phyloP scores from a whole-genome alignment of 805 yeast species.

The Teunomyces funiuensis region DNA sequence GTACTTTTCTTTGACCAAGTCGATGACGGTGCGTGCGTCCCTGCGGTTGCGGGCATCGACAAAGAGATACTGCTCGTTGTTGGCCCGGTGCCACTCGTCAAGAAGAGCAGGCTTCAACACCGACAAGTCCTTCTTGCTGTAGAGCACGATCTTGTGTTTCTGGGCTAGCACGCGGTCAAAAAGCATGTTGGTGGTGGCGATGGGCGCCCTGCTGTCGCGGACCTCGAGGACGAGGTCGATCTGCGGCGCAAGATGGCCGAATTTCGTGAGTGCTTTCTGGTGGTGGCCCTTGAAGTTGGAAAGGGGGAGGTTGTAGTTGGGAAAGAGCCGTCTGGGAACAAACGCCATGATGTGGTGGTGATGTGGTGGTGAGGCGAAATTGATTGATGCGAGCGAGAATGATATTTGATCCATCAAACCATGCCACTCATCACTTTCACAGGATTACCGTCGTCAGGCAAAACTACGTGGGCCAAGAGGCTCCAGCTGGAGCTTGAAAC shows the following conservation, averaged over 20 bases:
- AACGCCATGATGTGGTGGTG: conserved; percentile 40
- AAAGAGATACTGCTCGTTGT: conserved; percentile 39
- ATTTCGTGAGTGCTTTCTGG: conserved; percentile 66
- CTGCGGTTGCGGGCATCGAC: conserved; percentile 55
- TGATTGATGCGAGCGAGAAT: neutral
- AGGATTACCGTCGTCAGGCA: conserved; percentile 86
- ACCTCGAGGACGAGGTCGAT: conserved; percentile 81
- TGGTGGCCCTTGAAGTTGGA: conserved; percentile 93
- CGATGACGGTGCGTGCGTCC: conserved; percentile 53
- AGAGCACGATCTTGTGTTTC: conserved; percentile 61
- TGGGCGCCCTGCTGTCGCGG: conserved; percentile 87
- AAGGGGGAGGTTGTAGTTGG: conserved; percentile 64
- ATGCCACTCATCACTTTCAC: conserved; percentile 88
- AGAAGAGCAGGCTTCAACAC: conserved; percentile 37
- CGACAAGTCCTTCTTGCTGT: conserved; percentile 73
- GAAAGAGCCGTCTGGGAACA: conserved; percentile 70
- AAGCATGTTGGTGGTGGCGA: conserved; percentile 78
- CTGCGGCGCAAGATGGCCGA: conserved; percentile 72
- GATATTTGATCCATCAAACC: neutral
- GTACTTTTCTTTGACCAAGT: conserved; percentile 47
- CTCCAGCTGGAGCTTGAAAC: conserved; percentile 49
- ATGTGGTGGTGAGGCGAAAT: neutral
- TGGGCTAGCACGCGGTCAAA: conserved; percentile 63
- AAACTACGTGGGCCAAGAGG: conserved; percentile 67
- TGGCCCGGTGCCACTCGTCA: conserved; percentile 32